Conservation (phyloP, 106 monocot genomes). For the Hemerocallis citrina region DNA sequence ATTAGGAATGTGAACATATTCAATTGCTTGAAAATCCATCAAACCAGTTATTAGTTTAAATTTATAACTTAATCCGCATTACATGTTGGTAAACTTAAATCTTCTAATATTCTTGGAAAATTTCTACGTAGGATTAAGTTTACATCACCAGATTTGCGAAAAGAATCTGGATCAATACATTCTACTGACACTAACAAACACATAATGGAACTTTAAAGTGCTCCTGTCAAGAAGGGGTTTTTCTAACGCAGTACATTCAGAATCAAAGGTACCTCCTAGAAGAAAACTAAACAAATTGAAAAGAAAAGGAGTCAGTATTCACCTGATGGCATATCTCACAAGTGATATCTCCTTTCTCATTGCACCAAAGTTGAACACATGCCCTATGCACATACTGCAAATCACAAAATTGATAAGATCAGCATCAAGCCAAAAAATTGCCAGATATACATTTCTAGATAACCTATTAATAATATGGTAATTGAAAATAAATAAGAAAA, state of each 20-base stretch:
- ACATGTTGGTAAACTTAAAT: too few relatives aligned
- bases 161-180: too few relatives aligned
- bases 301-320: not conserved
- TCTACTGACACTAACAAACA: too few relatives aligned
- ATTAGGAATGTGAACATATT: too few relatives aligned
- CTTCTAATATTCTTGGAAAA: too few relatives aligned
- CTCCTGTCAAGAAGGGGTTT: not conserved
- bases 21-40: too few relatives aligned
- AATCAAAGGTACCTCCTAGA: not conserved
- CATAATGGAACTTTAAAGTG: too few relatives aligned
- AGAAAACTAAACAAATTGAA: not conserved
- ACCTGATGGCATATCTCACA: conserved; percentile 98
- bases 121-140: too few relatives aligned
- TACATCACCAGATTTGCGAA: too few relatives aligned
- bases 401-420: not conserved
- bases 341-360: conserved; percentile 84
- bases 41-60: too few relatives aligned
- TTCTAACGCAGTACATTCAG: not conserved
- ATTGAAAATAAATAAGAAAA: not conserved
- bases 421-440: not conserved
- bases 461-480: not conserved
- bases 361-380: conserved; percentile 85
- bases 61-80: too few relatives aligned
- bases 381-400: conserved; percentile 81
- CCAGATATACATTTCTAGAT: not conserved